A percentile compares a stretch with the other conserved stretches of the same genome.
These are phyloP conservation scores for Pseudozyma tsukubaensis DNA, from an alignment of 1,284 basidiomycete species.

Conservation along the genomic window DNA sequence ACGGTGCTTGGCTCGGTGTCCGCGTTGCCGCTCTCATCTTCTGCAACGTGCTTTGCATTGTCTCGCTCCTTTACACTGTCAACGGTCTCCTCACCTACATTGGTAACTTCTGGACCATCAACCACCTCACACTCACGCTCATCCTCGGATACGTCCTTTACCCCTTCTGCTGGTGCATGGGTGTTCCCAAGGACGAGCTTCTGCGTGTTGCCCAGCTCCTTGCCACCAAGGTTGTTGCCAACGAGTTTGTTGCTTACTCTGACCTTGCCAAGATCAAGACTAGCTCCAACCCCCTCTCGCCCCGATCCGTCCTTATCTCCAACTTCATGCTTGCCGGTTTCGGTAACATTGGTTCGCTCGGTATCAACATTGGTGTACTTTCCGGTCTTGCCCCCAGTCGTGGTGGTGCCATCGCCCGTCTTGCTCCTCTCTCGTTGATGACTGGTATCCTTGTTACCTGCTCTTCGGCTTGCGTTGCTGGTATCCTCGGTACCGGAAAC, in stretches of 20 bases:
- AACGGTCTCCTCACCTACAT: conserved; percentile 90
- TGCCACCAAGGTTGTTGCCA: conserved; percentile 84
- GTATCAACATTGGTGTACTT: conserved; percentile 90
- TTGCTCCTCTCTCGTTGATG: conserved; percentile 76
- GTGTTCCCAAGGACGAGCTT: conserved; percentile 70
- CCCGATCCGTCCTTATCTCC: conserved; percentile 79
- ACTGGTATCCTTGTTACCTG: conserved; percentile 69
- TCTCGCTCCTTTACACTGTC: conserved; percentile 79
- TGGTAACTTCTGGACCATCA: conserved; percentile 85
- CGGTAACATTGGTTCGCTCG: conserved; percentile 80
- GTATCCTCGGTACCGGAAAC: conserved; percentile 60
- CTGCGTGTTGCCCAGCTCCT: conserved; percentile 74
- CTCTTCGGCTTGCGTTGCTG: conserved; percentile 70
- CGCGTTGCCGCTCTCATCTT: conserved; percentile 86
- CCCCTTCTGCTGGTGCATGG: conserved; percentile 77
- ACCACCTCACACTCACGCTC: conserved; percentile 81
- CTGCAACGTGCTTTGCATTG: conserved; percentile 80
- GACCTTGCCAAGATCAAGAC: conserved; percentile 54
- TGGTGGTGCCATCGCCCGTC: conserved; percentile 77
- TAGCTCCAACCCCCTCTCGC: conserved; percentile 74
- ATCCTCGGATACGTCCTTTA: conserved; percentile 86
- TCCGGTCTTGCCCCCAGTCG: conserved; percentile 83
- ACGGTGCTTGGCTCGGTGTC: conserved; percentile 86
- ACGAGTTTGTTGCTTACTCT: conserved; percentile 83
- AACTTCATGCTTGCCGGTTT: conserved; percentile 89